These are phyloP conservation scores for Xerocomus nothofagi DNA, from an alignment of 1,284 basidiomycete species.

Conservation along the genomic window DNA sequence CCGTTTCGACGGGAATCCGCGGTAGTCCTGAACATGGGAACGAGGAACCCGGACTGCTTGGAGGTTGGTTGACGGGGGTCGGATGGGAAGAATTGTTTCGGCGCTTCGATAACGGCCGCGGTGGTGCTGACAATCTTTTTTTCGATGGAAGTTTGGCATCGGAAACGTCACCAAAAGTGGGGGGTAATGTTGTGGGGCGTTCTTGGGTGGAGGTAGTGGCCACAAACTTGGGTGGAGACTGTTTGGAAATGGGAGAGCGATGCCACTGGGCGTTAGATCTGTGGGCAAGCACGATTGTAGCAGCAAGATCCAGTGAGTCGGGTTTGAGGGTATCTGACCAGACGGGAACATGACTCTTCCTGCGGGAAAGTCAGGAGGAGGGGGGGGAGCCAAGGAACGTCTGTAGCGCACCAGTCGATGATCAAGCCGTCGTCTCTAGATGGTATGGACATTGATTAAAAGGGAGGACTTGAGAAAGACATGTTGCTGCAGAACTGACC, in stretches of 20 bases:
- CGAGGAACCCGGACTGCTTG: neutral
- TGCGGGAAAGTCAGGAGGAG: conserved; percentile 11
- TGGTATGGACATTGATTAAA: neutral
- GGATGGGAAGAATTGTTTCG: conserved; percentile 6
- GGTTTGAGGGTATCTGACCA: conserved; percentile 34
- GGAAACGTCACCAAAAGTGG: neutral
- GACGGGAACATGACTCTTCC: conserved; percentile 33
- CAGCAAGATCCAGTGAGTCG: conserved; percentile 28
- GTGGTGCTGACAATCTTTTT: conserved; percentile 19
- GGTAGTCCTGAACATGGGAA: neutral
- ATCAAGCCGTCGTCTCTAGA: conserved; percentile 32
- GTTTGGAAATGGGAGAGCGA: neutral
- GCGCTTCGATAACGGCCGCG: conserved; percentile 12
- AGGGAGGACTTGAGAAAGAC: neutral
- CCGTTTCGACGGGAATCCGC: neutral
- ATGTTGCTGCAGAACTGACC: conserved; percentile 17
- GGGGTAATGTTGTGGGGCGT: neutral
- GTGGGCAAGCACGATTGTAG: conserved; percentile 29
- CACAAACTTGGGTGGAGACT: neutral
- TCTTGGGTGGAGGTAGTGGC: neutral
- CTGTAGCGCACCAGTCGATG: conserved; percentile 28
- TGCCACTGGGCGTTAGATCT: conserved; percentile 27
- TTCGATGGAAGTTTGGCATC: conserved; percentile 5
- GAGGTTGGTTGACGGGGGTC: neutral
- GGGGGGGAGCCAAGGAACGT: neutral